Conservation (phyloP, 2,329 filamentous ascomycete genomes). For the Apiospora pterosperma region DNA sequence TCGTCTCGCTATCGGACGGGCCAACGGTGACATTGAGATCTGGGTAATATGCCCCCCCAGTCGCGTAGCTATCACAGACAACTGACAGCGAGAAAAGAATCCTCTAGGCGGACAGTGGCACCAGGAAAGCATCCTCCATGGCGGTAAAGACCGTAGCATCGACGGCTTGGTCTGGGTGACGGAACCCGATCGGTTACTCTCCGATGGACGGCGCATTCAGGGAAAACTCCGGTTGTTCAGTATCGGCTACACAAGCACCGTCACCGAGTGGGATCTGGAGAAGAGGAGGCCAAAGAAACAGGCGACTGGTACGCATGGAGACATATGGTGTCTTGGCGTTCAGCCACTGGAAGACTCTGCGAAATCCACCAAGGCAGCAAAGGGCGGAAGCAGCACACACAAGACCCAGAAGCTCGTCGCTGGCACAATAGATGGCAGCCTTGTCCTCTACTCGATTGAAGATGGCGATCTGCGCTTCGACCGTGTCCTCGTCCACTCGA, state of each 20-base stretch:
- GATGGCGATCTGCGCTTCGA: slow-evolving; percentile 81
- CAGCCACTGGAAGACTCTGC: slow-evolving; percentile 55
- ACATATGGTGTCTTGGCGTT: slow-evolving; percentile 93
- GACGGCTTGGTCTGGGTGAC: slow-evolving; percentile 92
- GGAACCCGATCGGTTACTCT: slow-evolving; percentile 70
- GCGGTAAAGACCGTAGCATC: slow-evolving; percentile 80
- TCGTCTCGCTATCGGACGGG: slow-evolving; percentile 83
- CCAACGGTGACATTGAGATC: slow-evolving; percentile 95
- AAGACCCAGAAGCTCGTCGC: slow-evolving; percentile 64
- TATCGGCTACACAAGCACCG: slow-evolving; percentile 86
- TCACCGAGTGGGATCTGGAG: slow-evolving; percentile 93
- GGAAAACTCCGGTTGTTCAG: slow-evolving; percentile 88
- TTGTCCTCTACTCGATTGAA: slow-evolving; percentile 82
- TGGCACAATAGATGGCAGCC: slow-evolving; percentile 87
- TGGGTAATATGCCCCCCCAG: slow-evolving; percentile 50
- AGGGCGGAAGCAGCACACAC: slow-evolving; percentile 17
- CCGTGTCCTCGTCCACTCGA: slow-evolving; percentile 69
- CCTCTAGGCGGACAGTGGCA: slow-evolving; percentile 78
- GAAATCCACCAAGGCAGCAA: slow-evolving; percentile 18
- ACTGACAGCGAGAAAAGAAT: slow-evolving; percentile 41
- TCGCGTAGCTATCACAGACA: not conserved
- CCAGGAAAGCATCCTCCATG: slow-evolving; percentile 82
- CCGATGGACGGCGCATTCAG: slow-evolving; percentile 56
- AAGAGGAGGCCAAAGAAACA: slow-evolving; percentile 75
- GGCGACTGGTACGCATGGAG: slow-evolving; percentile 87